Conservation (phyloP, 192 early-diverging fungal species). For the Coemansia sp. region DNA sequence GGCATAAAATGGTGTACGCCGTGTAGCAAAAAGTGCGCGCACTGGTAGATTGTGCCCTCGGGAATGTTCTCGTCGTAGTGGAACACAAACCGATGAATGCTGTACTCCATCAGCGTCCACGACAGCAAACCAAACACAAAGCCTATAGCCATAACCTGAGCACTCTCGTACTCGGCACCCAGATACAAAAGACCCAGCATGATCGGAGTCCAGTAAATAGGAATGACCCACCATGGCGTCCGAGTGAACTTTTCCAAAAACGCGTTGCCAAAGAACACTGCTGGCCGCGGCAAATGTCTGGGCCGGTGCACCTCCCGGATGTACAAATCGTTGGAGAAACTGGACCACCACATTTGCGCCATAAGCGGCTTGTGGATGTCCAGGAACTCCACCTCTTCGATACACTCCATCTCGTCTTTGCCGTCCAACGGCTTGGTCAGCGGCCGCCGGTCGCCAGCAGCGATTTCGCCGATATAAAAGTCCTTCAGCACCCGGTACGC, state of each 20-base stretch:
- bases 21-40: slow-evolving; percentile 86
- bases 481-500: slow-evolving; percentile 88
- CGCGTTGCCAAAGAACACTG: slow-evolving; percentile 77
- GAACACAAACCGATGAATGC: slow-evolving; percentile 90
- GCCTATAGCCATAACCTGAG: slow-evolving; percentile 42
- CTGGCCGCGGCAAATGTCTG: slow-evolving; percentile 73
- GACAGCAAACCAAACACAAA: slow-evolving; percentile 71
- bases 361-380: slow-evolving; percentile 82
- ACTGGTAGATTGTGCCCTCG: slow-evolving; percentile 74
- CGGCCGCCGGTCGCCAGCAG: slow-evolving; percentile 55
- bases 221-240: slow-evolving; percentile 91
- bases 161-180: slow-evolving; percentile 39
- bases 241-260: slow-evolving; percentile 82
- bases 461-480: slow-evolving; percentile 72
- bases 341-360: slow-evolving; percentile 71
- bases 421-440: slow-evolving; percentile 41
- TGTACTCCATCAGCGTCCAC: slow-evolving; percentile 91
- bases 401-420: slow-evolving; percentile 59
- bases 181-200: slow-evolving; percentile 34
- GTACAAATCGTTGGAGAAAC: slow-evolving; percentile 82
- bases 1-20: slow-evolving; percentile 97
- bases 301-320: slow-evolving; percentile 90
- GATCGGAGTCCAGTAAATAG: slow-evolving; percentile 86
- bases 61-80: slow-evolving; percentile 89
- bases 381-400: slow-evolving; percentile 69